A percentile compares a stretch with the other conserved stretches of the same genome.
These are phyloP conservation scores for Suhomyces wounanorum DNA, from an alignment of 1,139 yeast genomes.

Conservation along the genomic window DNA sequence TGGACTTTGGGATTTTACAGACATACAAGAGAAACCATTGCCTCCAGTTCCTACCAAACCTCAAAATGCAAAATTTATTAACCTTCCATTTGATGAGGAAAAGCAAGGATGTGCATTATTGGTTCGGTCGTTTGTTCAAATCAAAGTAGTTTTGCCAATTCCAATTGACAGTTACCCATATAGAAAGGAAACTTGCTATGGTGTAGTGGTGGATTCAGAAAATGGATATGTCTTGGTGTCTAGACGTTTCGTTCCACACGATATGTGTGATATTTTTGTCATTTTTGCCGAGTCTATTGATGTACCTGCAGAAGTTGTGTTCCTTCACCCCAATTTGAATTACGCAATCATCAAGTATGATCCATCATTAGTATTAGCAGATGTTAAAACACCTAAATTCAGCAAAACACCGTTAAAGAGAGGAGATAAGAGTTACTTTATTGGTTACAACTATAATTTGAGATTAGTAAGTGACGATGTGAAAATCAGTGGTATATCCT, in stretches of 20 bases:
- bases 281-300: slow-evolving; percentile 86
- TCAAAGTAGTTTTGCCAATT: slow-evolving; percentile 63
- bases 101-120: slow-evolving; percentile 53
- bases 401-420: slow-evolving; percentile 60
- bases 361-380: slow-evolving; percentile 55
- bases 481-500: slow-evolving; percentile 71
- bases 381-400: slow-evolving; percentile 61
- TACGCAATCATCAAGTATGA: slow-evolving; percentile 85
- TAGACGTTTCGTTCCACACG: slow-evolving; percentile 80
- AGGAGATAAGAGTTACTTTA: slow-evolving; percentile 73
- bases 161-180: slow-evolving; percentile 75
- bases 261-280: slow-evolving; percentile 73
- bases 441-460: slow-evolving; percentile 75
- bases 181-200: slow-evolving; percentile 65
- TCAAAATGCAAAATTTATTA: slow-evolving; percentile 69
- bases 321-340: slow-evolving; percentile 85
- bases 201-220: slow-evolving; percentile 77
- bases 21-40: slow-evolving; percentile 63
- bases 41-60: slow-evolving; percentile 51
- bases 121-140: slow-evolving; percentile 63
- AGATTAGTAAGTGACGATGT: slow-evolving; percentile 77
- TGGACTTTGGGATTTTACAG: slow-evolving; percentile 85
- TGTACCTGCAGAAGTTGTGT: slow-evolving; percentile 78
- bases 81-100: slow-evolving; percentile 56
- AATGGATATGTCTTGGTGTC: slow-evolving; percentile 82